Base-by-base conservation (phyloP, 2,329 filamentous ascomycete species). In the Pseudogymnoascus sp. region DNA sequence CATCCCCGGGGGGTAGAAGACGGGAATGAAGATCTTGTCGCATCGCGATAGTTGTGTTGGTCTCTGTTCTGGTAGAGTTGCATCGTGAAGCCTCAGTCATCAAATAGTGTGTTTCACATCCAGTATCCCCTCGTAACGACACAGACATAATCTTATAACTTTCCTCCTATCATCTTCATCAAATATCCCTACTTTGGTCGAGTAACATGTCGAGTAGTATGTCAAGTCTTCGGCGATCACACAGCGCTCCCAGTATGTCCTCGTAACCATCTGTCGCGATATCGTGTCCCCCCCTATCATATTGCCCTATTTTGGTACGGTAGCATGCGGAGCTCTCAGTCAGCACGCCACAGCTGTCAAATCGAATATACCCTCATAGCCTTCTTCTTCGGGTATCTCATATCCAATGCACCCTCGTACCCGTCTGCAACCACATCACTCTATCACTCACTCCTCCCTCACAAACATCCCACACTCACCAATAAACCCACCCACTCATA, bases 401-500 rank as follows among this genome's bases (percentile, higher is more conserved):
- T 25, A 9, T 43, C 39, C 39, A 43, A 43, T 7, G 39, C 16
- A 6, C 11, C 12, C 39, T 25, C 39, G 2, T 43, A 43, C 6
- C 20, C 12, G 2, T 43, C 9, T 39, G 8, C 39, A 25, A 1
- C 39, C n/a, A n/a, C n/a, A n/a, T n/a, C n/a, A n/a, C 18, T 11
- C 11, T 12, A 1, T 9, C 12, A 38, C 5, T 16, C 2, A n/a
- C n/a, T 11, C 6, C 16, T 9, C 16, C 9, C 7, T 41, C 20
- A n/a, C n/a, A n/a, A n/a, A n/a, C n/a, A n/a, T n/a, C n/a, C 7
- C n/a, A 8, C 18, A 25, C 32, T 34, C 32, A 43, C 76, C 74
- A 77, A 62, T 73, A 78, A 1, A 80, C 72, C 37, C 65, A 69
- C 0, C 78, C 78, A 62, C 79, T 76, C 70, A 81, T 78, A 47